Percentiles rank a stretch among this genome's conserved stretches.
Conservation (phyloP, 331 rosid genomes). For the Quercus tomentella region DNA sequence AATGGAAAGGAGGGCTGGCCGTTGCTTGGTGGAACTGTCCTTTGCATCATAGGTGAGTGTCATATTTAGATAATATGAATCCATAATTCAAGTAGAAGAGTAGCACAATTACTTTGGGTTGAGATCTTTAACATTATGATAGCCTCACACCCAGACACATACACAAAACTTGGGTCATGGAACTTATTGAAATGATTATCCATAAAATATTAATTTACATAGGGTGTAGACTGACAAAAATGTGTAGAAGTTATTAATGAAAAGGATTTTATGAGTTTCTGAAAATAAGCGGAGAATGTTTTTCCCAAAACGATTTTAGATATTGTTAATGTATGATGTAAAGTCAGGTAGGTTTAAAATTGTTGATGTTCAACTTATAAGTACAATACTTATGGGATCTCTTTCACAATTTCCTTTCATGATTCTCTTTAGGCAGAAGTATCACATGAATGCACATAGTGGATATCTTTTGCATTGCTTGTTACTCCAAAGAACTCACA, state of each 20-base stretch:
- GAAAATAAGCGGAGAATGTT: background rate
- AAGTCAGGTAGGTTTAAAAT: background rate
- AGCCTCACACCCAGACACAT: background rate
- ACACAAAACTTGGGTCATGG: too few species aligned
- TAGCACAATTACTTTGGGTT: conserved; percentile 1
- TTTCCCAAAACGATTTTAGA: too few species aligned
- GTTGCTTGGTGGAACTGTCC: conserved; percentile 69
- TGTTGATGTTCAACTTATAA: background rate
- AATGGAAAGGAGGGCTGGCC: conserved; percentile 80
- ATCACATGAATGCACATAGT: background rate
- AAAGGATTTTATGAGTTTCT: background rate
- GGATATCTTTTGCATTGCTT: background rate
- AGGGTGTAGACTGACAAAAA: background rate
- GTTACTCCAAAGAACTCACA: background rate
- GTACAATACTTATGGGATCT: background rate
- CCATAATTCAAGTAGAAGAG: background rate
- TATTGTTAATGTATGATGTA: too few species aligned
- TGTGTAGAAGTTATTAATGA: background rate
- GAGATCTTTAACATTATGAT: background rate
- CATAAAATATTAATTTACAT: background rate
- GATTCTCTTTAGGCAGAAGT: too few species aligned
- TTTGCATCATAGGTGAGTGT: conserved; percentile 71
- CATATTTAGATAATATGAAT: conserved; percentile 7
- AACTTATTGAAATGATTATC: background rate
- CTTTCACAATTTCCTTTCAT: background rate